phyloP scores from a whole-genome alignment of 208 protist genomes.

The Wallacemonas sp. region DNA sequence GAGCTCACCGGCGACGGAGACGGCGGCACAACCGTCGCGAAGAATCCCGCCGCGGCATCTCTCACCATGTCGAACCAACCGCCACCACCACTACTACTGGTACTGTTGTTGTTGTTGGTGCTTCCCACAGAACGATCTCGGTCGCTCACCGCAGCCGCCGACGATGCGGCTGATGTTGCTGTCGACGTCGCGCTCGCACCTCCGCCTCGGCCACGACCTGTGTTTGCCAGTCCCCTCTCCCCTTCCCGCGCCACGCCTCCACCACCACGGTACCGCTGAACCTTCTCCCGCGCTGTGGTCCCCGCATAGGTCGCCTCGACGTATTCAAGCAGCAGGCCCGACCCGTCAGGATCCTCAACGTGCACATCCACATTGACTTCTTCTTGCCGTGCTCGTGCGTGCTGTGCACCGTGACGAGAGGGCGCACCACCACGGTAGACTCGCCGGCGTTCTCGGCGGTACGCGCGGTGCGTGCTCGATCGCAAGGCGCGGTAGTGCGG shows the following conservation, averaged over 20 bases:
- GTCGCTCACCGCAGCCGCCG: too few relatives aligned
- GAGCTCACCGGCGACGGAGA: neutral
- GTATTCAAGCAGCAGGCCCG: conserved; percentile 2
- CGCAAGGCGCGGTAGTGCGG: conserved; percentile 27
- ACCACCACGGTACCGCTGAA: neutral
- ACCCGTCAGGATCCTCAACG: neutral
- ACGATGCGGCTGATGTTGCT: neutral
- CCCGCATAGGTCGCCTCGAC: conserved; percentile 7
- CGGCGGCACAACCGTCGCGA: conserved; percentile 6
- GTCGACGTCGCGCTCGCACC: neutral
- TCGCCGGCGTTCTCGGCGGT: too few relatives aligned
- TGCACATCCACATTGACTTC: neutral
- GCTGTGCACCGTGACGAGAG: neutral
- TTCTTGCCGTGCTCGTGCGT: neutral
- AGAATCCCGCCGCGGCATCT: conserved; percentile 1
- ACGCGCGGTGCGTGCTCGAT: neutral
- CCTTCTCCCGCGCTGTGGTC: neutral
- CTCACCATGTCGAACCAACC: conserved; percentile 13
- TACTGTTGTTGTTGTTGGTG: neutral
- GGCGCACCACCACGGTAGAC: too few relatives aligned
- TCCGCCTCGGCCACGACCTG: too few relatives aligned
- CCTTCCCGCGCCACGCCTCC: neutral
- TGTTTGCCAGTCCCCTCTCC: neutral
- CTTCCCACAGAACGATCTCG: neutral
- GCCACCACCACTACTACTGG: neutral